These are phyloP conservation scores for Helianthus annuus DNA, from an alignment of 129 eudicot genomes.

Conservation along the genomic window HanXRQr2.0-SUNRISE NC_035448.2:154268201-154268700, in stretches of 20 bases:
- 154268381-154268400: slow-evolving; percentile 31
- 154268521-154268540: slow-evolving; percentile 45
- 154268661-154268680: slow-evolving; percentile 34
- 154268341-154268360: slow-evolving; percentile 25
- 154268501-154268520: slow-evolving; percentile 13
- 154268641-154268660: slow-evolving; percentile 30
- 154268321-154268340: neutral
- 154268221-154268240: too few species aligned
- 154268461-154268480: slow-evolving; percentile 39
- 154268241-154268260: too few species aligned
- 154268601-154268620: slow-evolving; percentile 49
- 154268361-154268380: slow-evolving; percentile 26
- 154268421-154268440: slow-evolving; percentile 8
- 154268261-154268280: neutral
- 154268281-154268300: too few species aligned
- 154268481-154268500: slow-evolving; percentile 31
- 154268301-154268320: too few species aligned
- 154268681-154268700: slow-evolving; percentile 42
- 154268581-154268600: slow-evolving; percentile 40
- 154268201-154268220: too few species aligned
- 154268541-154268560: slow-evolving; percentile 60
- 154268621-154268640: slow-evolving; percentile 35
- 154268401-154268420: slow-evolving; percentile 26
- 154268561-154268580: slow-evolving; percentile 49
- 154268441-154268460: slow-evolving; percentile 37